Conservation (phyloP, 2,329 filamentous ascomycete species). For the Epicoccum nigrum region DNA sequence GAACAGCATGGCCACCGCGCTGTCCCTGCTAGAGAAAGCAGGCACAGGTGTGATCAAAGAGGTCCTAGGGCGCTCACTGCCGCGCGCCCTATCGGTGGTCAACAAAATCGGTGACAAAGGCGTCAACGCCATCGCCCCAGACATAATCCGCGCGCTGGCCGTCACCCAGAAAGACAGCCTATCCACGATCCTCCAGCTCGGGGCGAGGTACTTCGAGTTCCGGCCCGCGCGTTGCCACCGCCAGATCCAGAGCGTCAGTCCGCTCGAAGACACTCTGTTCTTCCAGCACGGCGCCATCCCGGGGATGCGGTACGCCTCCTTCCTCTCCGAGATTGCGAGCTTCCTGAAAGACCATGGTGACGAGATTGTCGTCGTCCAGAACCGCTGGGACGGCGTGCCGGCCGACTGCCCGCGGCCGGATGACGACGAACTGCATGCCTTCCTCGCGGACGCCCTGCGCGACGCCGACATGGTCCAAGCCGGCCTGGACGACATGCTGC, state of each 20-base stretch:
- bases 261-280: constrained; percentile 55
- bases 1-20: constrained; percentile 56
- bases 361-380: constrained; percentile 58
- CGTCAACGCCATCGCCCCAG: constrained; percentile 40
- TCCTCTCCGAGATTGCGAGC: constrained; percentile 50
- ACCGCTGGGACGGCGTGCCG: constrained; percentile 59
- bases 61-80: constrained; percentile 35
- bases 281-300: constrained; percentile 60
- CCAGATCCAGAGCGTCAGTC: constrained; percentile 45
- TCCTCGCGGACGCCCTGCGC: constrained; percentile 44
- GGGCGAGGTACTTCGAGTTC: constrained; percentile 61
- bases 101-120: constrained; percentile 38
- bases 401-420: constrained; percentile 53
- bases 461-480: constrained; percentile 29
- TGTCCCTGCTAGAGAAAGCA: constrained; percentile 49
- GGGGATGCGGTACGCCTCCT: constrained; percentile 55
- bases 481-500: constrained; percentile 36
- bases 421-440: constrained; percentile 50
- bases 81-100: constrained; percentile 31
- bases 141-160: constrained; percentile 57
- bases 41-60: constrained; percentile 42
- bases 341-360: constrained; percentile 52
- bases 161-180: constrained; percentile 60
- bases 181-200: constrained; percentile 53
- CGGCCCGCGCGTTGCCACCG: constrained; percentile 57